Percentiles rank a stretch among this genome's conserved stretches.
These are phyloP conservation scores for Sugiyamaella xylanicola DNA, from an alignment of 1,139 yeast species.

Conservation along the genomic window DNA sequence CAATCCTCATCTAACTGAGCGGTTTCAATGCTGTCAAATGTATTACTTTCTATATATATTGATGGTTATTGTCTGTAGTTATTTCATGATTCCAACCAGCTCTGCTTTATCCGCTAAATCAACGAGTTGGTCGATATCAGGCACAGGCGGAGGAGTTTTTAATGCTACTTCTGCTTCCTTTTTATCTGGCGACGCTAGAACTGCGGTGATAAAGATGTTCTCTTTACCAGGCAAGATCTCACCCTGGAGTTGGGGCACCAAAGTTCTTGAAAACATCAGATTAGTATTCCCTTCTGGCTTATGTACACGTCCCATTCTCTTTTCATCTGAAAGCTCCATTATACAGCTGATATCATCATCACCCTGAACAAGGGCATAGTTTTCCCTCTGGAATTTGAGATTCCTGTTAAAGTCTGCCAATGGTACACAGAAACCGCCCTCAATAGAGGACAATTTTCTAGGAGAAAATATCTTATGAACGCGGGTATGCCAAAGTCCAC, in stretches of 20 bases:
- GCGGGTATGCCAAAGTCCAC: conserved; percentile 35
- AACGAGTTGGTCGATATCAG: neutral
- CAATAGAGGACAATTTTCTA: conserved; percentile 30
- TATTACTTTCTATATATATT: too few species aligned
- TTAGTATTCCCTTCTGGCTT: conserved; percentile 41
- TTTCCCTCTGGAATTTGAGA: conserved; percentile 6
- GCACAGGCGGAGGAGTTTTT: conserved; percentile 2
- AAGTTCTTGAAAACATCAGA: conserved; percentile 31
- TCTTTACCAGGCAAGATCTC: conserved; percentile 21
- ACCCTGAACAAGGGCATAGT: conserved; percentile 19
- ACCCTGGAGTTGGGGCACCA: conserved; percentile 31
- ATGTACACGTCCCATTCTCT: conserved; percentile 28
- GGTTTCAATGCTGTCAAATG: too few species aligned
- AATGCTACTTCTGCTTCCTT: neutral
- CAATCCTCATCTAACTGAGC: too few species aligned
- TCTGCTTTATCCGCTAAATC: conserved; percentile 5
- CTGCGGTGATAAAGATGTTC: conserved; percentile 25
- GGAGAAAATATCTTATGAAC: conserved; percentile 33
- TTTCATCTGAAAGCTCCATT: conserved; percentile 19
- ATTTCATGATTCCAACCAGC: conserved; percentile 15
- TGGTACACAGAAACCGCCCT: conserved; percentile 35
- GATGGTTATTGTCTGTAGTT: neutral
- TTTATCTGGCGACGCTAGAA: conserved; percentile 25
- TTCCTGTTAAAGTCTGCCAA: conserved; percentile 5
- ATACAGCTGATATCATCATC: conserved; percentile 27